These are phyloP conservation scores for Xylaria polymorpha DNA, from an alignment of 2,329 filamentous ascomycete genomes.

Conservation along the genomic window DNA sequence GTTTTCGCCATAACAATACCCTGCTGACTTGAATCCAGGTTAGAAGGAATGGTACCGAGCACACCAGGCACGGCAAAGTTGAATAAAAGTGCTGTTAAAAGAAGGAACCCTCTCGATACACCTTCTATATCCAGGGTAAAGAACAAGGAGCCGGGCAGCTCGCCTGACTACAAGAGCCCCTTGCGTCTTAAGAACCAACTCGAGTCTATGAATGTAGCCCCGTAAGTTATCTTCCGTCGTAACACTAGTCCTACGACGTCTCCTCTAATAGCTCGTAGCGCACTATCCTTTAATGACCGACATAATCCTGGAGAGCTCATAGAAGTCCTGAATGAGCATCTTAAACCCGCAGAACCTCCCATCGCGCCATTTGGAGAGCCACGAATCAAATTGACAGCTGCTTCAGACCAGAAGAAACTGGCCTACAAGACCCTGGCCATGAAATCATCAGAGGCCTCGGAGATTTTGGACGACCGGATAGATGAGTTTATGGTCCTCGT, in stretches of 20 bases:
- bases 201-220: constrained; percentile 53
- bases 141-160: constrained; percentile 57
- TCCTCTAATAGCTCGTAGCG: constrained; percentile 51
- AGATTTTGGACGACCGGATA: constrained; percentile 94
- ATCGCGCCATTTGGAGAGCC: constrained; percentile 78
- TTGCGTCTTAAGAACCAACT: constrained; percentile 55
- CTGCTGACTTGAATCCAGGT: constrained; percentile 52
- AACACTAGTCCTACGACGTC: not conserved
- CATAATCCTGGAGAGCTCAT: constrained; percentile 82
- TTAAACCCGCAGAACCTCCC: constrained; percentile 74
- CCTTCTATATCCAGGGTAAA: constrained; percentile 61
- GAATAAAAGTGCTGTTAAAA: constrained; percentile 53
- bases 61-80: constrained; percentile 64
- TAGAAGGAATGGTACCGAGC: constrained; percentile 76
- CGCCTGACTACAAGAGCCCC: constrained; percentile 58
- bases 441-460: constrained; percentile 92
- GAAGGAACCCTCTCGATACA: constrained; percentile 57
- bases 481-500: constrained; percentile 85
- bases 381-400: constrained; percentile 85
- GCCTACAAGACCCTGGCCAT: constrained; percentile 93
- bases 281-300: constrained; percentile 79
- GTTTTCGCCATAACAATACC: not conserved
- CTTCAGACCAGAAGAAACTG: constrained; percentile 90
- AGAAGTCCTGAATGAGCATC: constrained; percentile 84
- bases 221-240: constrained; percentile 50